Evolutionary conservation across 768 basidiomycete genomes (phyloP), one percentile per base, ranked within the genome.

Genomic region (Chalciporus piperatus): DNA sequence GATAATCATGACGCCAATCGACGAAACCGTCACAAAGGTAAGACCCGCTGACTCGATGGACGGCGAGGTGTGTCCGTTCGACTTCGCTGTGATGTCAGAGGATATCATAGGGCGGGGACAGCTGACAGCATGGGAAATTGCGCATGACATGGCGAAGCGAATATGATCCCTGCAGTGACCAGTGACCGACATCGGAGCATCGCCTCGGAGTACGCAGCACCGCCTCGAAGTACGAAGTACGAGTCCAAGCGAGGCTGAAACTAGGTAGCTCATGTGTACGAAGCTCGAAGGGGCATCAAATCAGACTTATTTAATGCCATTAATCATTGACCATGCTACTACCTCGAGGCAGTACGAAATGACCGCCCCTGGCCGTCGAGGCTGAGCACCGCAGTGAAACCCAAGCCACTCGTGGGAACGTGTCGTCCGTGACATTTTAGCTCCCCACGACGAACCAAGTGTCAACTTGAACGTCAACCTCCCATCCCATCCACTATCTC

Each of bases 401-500:
- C 27, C 30, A 32, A 32, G 35, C 35, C 35, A 37, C 35, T 16
- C 35, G 35, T 37, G 35, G 35, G 35, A 37, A 37, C 35, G 1
- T 37, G 16, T 37, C 10, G 35, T 37, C 35, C 2, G 49, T 54
- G 54, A 54, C 61, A 54, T 61, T 64, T 66, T 64, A 66, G 64
- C n/a, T n/a, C n/a, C n/a, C n/a, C n/a, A n/a, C 16, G 6, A n/a
- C 14, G 35, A 43, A 42, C 48, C 20, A 12, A 51, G 17, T 23
- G 11, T 45, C 22, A 22, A 22, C 22, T 22, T 22, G n/a, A 55
- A 57, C 55, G 50, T 50, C 53, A 56, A 47, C 22, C 33, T 51
- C 44, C 22, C 33, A n/a, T 51, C 44, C 57, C 32, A 49, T 46
- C 51, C 19, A 37, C 47, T 38, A 50, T 30, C 57, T 38, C 52